Evolutionary conservation across 164 flowering plant genomes (phyloP).

Genomic region (Chimonanthus praecox): DNA sequence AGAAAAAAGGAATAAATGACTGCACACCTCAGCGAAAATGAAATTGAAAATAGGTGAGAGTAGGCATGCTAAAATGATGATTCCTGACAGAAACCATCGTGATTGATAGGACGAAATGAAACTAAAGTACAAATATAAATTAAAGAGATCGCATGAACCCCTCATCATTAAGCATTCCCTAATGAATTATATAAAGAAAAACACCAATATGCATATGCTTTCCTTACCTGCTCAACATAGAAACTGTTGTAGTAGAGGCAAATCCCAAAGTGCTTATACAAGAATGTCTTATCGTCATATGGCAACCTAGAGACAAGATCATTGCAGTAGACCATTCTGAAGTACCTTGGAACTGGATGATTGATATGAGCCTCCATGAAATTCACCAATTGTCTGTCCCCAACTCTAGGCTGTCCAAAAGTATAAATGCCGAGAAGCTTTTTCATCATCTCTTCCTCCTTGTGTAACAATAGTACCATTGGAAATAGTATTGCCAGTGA

Average conservation of each 20-base stretch:
- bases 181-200: no score
- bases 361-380: slow-evolving; percentile 51
- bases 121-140: no score
- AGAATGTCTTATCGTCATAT: slow-evolving; percentile 42
- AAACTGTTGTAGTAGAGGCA: slow-evolving; percentile 61
- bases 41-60: neutral
- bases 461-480: slow-evolving; percentile 43
- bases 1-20: neutral
- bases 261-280: slow-evolving; percentile 70
- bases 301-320: slow-evolving; percentile 86
- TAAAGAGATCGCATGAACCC: no score
- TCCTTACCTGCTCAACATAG: slow-evolving; percentile 58
- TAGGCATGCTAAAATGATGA: neutral
- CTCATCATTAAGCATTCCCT: no score
- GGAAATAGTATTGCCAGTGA: slow-evolving; percentile 71
- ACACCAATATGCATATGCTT: neutral
- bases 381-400: slow-evolving; percentile 51
- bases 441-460: slow-evolving; percentile 49
- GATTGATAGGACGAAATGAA: no score
- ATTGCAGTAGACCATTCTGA: slow-evolving; percentile 63
- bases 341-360: slow-evolving; percentile 50
- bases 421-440: slow-evolving; percentile 75
- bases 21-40: neutral
- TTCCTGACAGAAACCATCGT: no score
- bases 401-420: slow-evolving; percentile 87